A percentile compares a stretch with the other conserved stretches of the same genome.
Evolutionary conservation across 2,329 filamentous ascomycete species (phyloP).

Genomic region (Purpureocillium takamizusanense): DNA sequence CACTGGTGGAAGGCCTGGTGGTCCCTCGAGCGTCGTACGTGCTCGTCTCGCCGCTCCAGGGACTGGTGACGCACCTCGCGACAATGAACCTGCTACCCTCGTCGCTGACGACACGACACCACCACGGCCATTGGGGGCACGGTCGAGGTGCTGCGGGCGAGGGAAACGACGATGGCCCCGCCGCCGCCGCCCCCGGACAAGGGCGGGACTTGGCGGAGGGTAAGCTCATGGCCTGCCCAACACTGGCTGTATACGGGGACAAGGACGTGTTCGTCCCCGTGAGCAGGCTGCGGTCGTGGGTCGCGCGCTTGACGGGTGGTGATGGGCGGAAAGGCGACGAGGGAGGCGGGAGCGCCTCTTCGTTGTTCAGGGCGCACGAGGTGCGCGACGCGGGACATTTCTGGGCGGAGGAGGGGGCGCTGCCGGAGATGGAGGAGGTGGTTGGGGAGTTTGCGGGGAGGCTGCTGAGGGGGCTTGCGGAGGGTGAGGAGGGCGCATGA

Average conservation of each 20-base stretch:
- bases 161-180: not conserved
- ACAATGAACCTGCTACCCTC: slow-evolving; percentile 47
- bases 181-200: slow-evolving; percentile 4
- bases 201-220: slow-evolving; percentile 28
- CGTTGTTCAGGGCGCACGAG: slow-evolving; percentile 37
- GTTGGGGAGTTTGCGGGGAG: slow-evolving; percentile 17
- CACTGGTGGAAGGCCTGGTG: slow-evolving; percentile 22
- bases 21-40: slow-evolving; percentile 44
- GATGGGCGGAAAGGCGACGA: slow-evolving; percentile 6
- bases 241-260: slow-evolving; percentile 66
- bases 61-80: slow-evolving; percentile 49
- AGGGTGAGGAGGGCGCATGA: no score
- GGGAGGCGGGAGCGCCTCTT: slow-evolving; percentile 18
- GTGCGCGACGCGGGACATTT: slow-evolving; percentile 51
- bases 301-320: slow-evolving; percentile 34
- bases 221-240: slow-evolving; percentile 49
- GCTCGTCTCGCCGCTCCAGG: slow-evolving; percentile 59
- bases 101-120: slow-evolving; percentile 12
- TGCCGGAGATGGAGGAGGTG: slow-evolving; percentile 18
- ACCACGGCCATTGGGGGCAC: not conserved
- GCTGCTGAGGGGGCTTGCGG: no score
- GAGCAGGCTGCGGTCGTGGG: slow-evolving; percentile 60
- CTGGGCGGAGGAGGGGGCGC: slow-evolving; percentile 47
- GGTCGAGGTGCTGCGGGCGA: no score
- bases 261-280: slow-evolving; percentile 64